Conservation (phyloP, 495 filamentous ascomycete species). For the Penicillium simplicissimum region DNA sequence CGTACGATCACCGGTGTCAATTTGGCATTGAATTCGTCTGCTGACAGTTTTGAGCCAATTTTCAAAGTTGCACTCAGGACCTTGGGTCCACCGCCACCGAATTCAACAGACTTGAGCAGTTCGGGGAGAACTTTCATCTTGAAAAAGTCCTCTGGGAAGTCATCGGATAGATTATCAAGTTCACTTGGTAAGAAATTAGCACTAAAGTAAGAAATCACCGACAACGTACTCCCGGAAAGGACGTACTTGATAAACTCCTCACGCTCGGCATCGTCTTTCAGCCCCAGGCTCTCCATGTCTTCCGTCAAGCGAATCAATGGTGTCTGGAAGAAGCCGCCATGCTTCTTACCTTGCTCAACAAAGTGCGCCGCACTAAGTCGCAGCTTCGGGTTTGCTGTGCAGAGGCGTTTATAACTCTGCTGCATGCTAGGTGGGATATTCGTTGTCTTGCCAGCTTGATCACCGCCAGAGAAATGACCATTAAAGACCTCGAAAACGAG, state of each 20-base stretch:
- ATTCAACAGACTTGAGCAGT: conserved; percentile 94
- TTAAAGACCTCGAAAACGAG: conserved; percentile 92
- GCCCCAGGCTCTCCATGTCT: conserved; percentile 84
- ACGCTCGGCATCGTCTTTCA: conserved; percentile 81
- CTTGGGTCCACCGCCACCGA: conserved; percentile 92
- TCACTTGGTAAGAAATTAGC: conserved; percentile 52
- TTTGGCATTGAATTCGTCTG: conserved; percentile 83
- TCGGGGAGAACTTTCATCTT: conserved; percentile 96
- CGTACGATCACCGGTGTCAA: conserved; percentile 86
- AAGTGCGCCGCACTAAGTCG: conserved; percentile 83
- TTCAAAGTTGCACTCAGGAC: conserved; percentile 86
- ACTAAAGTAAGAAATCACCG: neutral
- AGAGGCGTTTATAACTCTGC: conserved; percentile 81
- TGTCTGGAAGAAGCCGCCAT: conserved; percentile 87
- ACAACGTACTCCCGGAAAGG: neutral
- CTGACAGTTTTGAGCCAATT: conserved; percentile 79
- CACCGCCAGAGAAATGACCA: conserved; percentile 65
- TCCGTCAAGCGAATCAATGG: conserved; percentile 88
- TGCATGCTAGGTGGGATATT: conserved; percentile 86
- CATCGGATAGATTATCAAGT: conserved; percentile 81
- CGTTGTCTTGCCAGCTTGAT: conserved; percentile 81
- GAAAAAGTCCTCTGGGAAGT: conserved; percentile 97
- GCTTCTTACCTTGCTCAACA: conserved; percentile 81
- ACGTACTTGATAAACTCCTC: conserved; percentile 81
- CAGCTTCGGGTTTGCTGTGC: conserved; percentile 85